A percentile compares a stretch with the other conserved stretches of the same genome.
Evolutionary conservation across 345 rosid species (phyloP).

Genomic region (thale cress (Arabidopsis thaliana)): TAIR10.1 NC_003074.8:7118001-7118500

Average conservation of each 20-base stretch:
- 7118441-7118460: conserved; percentile 80
- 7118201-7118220: conserved; percentile 89
- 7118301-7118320: conserved; percentile 1
- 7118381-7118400: conserved; percentile 84
- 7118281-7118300: conserved; percentile 9
- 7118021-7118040: conserved; percentile 20
- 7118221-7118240: conserved; percentile 93
- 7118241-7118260: conserved; percentile 66
- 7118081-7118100: conserved; percentile 80
- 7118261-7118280: not conserved
- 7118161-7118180: conserved; percentile 89
- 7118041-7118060: not conserved
- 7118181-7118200: conserved; percentile 76
- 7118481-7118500: not conserved
- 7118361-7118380: conserved; percentile 94
- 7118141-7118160: conserved; percentile 92
- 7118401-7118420: conserved; percentile 83
- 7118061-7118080: conserved; percentile 52
- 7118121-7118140: conserved; percentile 79
- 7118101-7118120: conserved; percentile 87
- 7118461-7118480: not conserved
- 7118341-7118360: conserved; percentile 91
- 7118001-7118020: not conserved
- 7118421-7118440: conserved; percentile 92
- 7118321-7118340: conserved; percentile 98